Evolutionary conservation across 352 stramenopile genomes (phyloP), one percentile per base, ranked within the genome.

Genomic region (Pythium utonaiense): DNA sequence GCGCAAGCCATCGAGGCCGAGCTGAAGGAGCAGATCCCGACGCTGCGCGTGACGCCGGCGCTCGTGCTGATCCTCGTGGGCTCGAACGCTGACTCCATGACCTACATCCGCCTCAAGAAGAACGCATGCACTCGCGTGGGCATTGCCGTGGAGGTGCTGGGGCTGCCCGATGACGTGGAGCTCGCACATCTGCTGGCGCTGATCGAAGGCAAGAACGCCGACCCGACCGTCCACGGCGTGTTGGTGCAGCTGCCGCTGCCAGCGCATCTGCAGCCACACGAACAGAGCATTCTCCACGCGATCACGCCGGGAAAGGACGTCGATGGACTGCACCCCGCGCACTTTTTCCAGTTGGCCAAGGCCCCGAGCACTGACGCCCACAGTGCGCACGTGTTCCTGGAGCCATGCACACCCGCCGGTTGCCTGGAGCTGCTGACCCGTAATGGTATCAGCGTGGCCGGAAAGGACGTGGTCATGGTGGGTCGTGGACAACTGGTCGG

Each of bases 51-150:
- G 10, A 70, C 63, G 24, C 97, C 97, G 8, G 87, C 93, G 9
- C 70, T 99, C 9, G 96, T 95, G 38, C 86, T 99, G 3, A 83
- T 99, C 36, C 81, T 99, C 30, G 95, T 99, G 6, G 96, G 96
- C 53, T 75, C 80, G 38, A 85, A 96, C 40, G 78, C 77, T 22
- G 96, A 98, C 73, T 98, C 92, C 19, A 91, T 89, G 56, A 98
- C 96, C 36, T 99, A 99, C 66, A 93, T 99, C 31, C 89, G 95
- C 5, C 98, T 98, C 83, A 99, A 99, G 74, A 98, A 99, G 73
- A 98, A 98, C 69, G 97, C 97, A 16, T 98, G 93, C 72, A 89
- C 72, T 21, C 93, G 98, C 59, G 85, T 97, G 22, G 96, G 96
- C 40, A 97, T 99, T 71, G 60, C 62, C 0, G 87, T 87, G 12